phyloP scores from a whole-genome alignment of 768 basidiomycete genomes.

The Fomitopsis pulvina region DNA sequence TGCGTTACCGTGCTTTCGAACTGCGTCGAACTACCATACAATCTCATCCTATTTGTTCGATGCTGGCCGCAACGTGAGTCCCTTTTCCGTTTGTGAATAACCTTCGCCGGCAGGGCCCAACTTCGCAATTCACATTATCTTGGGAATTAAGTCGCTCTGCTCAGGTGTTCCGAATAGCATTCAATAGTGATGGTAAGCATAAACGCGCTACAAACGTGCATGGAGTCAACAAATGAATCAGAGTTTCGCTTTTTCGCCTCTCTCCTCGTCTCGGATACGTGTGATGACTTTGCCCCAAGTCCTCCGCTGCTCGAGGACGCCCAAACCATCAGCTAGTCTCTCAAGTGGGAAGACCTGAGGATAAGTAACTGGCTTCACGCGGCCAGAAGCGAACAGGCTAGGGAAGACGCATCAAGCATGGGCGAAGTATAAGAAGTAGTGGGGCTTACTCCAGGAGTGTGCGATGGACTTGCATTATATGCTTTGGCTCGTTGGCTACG shows the following conservation, averaged over 20 bases:
- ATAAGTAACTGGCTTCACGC: slow-evolving; percentile 65
- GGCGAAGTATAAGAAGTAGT: neutral
- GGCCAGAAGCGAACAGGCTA: slow-evolving; percentile 64
- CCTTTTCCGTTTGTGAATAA: too few relatives aligned
- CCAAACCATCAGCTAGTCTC: slow-evolving; percentile 56
- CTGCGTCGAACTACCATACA: too few relatives aligned
- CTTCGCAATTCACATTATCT: too few relatives aligned
- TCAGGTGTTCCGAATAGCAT: too few relatives aligned
- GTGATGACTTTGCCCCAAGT: slow-evolving; percentile 92
- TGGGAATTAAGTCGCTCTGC: too few relatives aligned
- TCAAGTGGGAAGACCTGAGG: slow-evolving; percentile 65
- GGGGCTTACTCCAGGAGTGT: slow-evolving; percentile 57
- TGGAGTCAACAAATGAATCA: slow-evolving; percentile 3
- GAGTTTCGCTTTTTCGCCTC: slow-evolving; percentile 35
- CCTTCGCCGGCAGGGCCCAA: too few relatives aligned
- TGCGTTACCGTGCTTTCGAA: too few relatives aligned
- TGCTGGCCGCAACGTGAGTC: too few relatives aligned
- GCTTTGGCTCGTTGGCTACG: slow-evolving; percentile 58
- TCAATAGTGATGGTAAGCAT: too few relatives aligned
- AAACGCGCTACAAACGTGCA: too few relatives aligned
- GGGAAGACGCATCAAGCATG: neutral
- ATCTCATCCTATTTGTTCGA: too few relatives aligned
- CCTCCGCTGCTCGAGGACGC: slow-evolving; percentile 71
- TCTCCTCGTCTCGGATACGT: slow-evolving; percentile 41
- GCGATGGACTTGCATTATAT: slow-evolving; percentile 64